Evolutionary conservation across 306 rosid species (phyloP).

Genomic region (Medicago arabica): DNA sequence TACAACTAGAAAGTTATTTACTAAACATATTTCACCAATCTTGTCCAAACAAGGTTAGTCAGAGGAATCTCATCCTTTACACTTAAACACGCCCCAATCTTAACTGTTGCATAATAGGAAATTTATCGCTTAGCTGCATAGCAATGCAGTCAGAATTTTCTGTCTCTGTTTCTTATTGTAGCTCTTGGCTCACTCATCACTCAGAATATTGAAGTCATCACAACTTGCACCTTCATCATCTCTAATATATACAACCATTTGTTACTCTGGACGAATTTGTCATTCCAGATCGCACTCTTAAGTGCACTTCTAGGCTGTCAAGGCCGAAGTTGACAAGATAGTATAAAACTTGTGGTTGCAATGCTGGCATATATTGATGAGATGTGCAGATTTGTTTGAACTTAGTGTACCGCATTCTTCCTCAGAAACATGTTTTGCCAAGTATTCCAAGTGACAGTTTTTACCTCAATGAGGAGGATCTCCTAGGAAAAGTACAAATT

Average conservation of each 20-base stretch:
- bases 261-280: too few species aligned
- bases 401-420: not conserved
- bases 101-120: not conserved
- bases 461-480: not conserved
- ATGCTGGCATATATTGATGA: not conserved
- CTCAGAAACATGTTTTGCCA: not conserved
- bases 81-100: not conserved
- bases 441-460: not conserved
- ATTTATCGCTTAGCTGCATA: not conserved
- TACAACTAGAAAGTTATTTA: not conserved
- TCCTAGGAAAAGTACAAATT: too few species aligned
- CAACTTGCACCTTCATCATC: not conserved
- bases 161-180: not conserved
- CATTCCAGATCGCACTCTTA: too few species aligned
- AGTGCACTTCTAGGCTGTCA: not conserved
- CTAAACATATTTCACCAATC: not conserved
- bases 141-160: not conserved
- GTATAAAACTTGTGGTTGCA: not conserved
- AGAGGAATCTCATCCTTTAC: too few species aligned
- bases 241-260: not conserved
- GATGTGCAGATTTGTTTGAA: not conserved
- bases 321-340: not conserved
- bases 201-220: not conserved
- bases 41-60: not conserved
- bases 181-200: not conserved